These are phyloP conservation scores for Boletus sensibilis DNA, from an alignment of 768 basidiomycete genomes.

Conservation along the genomic window DNA sequence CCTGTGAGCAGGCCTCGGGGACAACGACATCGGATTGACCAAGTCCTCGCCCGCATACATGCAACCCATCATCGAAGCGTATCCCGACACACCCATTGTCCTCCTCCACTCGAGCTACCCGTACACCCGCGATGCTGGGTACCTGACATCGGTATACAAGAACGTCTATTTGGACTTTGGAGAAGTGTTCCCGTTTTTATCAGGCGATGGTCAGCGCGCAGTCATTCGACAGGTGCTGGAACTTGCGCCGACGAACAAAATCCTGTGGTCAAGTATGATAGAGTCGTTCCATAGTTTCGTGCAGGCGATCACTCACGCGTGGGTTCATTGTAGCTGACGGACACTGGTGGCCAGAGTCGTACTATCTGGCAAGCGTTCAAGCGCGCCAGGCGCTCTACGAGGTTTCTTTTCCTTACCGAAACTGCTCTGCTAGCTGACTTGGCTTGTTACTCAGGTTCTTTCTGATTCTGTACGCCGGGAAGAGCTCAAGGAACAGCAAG, in stretches of 20 bases:
- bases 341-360: slow-evolving; percentile 70
- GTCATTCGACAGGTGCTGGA: slow-evolving; percentile 67
- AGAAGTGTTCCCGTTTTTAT: slow-evolving; percentile 71
- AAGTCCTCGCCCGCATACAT: slow-evolving; percentile 63
- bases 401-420: slow-evolving; percentile 34
- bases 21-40: slow-evolving; percentile 61
- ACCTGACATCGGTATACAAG: slow-evolving; percentile 65
- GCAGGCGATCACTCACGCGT: background rate
- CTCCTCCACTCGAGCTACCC: slow-evolving; percentile 79
- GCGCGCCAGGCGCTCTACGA: slow-evolving; percentile 60
- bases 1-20: slow-evolving; percentile 51
- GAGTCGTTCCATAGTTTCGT: background rate
- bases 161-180: slow-evolving; percentile 83
- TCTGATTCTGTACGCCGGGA: slow-evolving; percentile 44
- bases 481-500: slow-evolving; percentile 56
- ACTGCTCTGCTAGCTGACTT: slow-evolving; percentile 47
- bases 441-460: slow-evolving; percentile 55
- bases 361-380: slow-evolving; percentile 65
- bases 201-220: slow-evolving; percentile 56
- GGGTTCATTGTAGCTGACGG: slow-evolving; percentile 17
- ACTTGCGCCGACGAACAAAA: slow-evolving; percentile 72
- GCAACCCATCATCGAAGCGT: slow-evolving; percentile 66
- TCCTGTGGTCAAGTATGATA: slow-evolving; percentile 74
- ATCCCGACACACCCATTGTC: slow-evolving; percentile 58
- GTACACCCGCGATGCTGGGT: slow-evolving; percentile 74